Evolutionary conservation across 495 filamentous ascomycete species (phyloP), one percentile per base, ranked within the genome.

Genomic region (Penicillium atrosanguineum): DNA sequence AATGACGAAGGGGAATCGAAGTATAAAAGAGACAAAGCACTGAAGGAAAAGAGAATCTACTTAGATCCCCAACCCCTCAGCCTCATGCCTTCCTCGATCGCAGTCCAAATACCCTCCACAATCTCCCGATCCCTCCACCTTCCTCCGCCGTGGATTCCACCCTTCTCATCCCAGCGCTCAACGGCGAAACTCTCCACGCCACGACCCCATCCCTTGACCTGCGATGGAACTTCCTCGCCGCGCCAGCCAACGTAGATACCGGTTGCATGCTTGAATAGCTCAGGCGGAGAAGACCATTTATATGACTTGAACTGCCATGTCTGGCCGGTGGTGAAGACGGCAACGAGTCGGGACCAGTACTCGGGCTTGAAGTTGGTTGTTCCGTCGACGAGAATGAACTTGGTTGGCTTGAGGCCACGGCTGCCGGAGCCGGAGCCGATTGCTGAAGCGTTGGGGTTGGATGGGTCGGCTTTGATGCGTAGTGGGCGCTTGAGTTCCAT

Each of bases 221-320:
- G 78, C 21, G 83, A 79, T 0, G 95, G 95, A 7, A 84, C 72
- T 53, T 85, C 79, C 61, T 99, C 95, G 7, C 90, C 92, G 37
- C 87, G 79, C 90, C 89, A 97, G 3, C 94, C 94, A 23, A 97
- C 85, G 64, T 93, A 95, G 40, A 97, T 75, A 44, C 94, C 94
- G 14, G 88, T 78, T 18, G 89, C 86, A 57, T 96, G 88, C 55
- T 83, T 80, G 73, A 99, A 99, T 28, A 99, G 78, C 56, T 97
- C 94, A 3, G 83, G 74, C 5, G 95, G 89, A 23, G 90, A 84
- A 53, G 87, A 86, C 92, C 94, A 97, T 73, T 94, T 95, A 80
- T 97, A 99, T 43, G 85, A 87, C 73, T 96, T 95, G 74, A 97
- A 99, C 70, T 99, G 94, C 94, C 94, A 99, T 11, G 87, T 86